Evolutionary conservation across 768 basidiomycete species (phyloP).

Genomic region (Suillus bovinus): DNA sequence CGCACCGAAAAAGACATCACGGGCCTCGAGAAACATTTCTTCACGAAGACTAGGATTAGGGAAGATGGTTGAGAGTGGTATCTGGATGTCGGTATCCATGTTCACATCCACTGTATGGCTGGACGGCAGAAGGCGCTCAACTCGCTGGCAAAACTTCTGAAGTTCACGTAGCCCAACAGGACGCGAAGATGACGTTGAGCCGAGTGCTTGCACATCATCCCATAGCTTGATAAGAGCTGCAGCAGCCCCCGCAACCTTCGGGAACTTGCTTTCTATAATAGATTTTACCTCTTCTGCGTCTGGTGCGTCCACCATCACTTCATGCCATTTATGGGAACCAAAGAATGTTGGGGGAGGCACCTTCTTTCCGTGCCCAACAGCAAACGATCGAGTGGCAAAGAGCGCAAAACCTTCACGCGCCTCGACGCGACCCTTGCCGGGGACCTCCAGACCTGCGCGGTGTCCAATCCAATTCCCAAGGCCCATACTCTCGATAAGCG

Average conservation of each 20-base stretch:
- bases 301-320: constrained; percentile 64
- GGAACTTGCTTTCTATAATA: constrained; percentile 72
- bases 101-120: constrained; percentile 46
- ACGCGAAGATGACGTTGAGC: constrained; percentile 51
- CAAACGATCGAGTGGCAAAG: constrained; percentile 83
- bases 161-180: constrained; percentile 78
- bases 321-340: constrained; percentile 81
- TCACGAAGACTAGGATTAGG: constrained; percentile 79
- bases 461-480: constrained; percentile 76
- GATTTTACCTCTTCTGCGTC: constrained; percentile 62
- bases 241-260: constrained; percentile 51
- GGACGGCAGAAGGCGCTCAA: constrained; percentile 60
- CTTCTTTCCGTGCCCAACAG: constrained; percentile 44
- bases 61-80: constrained; percentile 42
- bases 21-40: constrained; percentile 84
- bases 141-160: constrained; percentile 79
- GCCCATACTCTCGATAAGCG: constrained; percentile 74
- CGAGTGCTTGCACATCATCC: constrained; percentile 55
- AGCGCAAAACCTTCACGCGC: constrained; percentile 82
- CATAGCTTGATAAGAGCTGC: constrained; percentile 68
- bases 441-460: constrained; percentile 66
- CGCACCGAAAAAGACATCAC: constrained; percentile 90
- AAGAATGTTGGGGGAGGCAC: constrained; percentile 72
- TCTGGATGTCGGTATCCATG: constrained; percentile 35
- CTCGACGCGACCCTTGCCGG: constrained; percentile 69